Base-by-base conservation (phyloP, 768 basidiomycete genomes). In the Coprinopsis marcescibilis region DNA sequence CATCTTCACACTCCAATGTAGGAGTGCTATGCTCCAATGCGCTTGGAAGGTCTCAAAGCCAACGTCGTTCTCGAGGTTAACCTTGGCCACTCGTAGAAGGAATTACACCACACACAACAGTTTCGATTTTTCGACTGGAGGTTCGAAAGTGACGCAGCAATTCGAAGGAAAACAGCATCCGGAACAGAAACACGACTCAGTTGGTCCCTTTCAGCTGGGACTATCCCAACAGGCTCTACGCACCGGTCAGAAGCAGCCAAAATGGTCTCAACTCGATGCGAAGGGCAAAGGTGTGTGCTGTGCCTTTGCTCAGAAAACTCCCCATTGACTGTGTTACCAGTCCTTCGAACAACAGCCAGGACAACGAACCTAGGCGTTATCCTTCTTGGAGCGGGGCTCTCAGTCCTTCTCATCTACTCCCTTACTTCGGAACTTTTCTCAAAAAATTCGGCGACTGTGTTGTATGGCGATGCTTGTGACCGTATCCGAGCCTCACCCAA, bases 371-470 rank as follows among this genome's bases (percentile, higher is more conserved):
- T 77, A 12, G 63, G 64, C 56, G 85, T 84, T 15, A 75, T 81
- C 36, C 58, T 92, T 14, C 65, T 89, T 24, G 89, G 89, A n/a
- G 89, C 88, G 3, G 84, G 86, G 14, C 68, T 92, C 20, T 86
- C 87, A 24, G 76, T 77, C 5, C 73, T 92, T 30, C 74, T 92
- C 27, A 65, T 81, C 20, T 92, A 90, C 58, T 85, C 85, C 17
- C 72, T 91, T 25, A 83, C 84, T 13, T 83, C 89, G 5, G 89
- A 92, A 58, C 69, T 91, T 5, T 89, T 90, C 61, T 89, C 89
- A n/a, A 81, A 77, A 60, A 92, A 92, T 60, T 90, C 88, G 21
- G 85, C 89, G 4, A 89, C 89, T 3, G 85, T 88, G 21, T 65
- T 92, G 25, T 89, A 89, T 57, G 77, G 76, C 33, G 70, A 76